Evolutionary conservation across 2,329 filamentous ascomycete species (phyloP).

Genomic region (Dothistroma septosporum): DNA sequence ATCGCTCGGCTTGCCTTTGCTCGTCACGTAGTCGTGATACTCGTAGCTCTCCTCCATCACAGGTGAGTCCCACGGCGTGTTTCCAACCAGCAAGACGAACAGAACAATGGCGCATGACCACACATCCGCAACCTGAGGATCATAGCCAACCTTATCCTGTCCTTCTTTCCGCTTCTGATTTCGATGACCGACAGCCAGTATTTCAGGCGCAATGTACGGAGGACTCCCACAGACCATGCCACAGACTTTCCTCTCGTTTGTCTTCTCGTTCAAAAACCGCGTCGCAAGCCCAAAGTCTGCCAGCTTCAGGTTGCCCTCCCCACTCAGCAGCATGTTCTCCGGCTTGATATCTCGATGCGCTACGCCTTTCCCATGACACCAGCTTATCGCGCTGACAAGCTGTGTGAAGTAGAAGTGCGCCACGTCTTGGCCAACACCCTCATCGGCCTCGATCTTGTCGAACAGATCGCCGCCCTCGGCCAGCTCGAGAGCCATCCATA

Average conservation of each 20-base stretch:
- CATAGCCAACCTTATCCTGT: slow-evolving; percentile 57
- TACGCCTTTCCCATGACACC: slow-evolving; percentile 93
- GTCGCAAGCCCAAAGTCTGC: slow-evolving; percentile 96
- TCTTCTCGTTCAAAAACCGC: slow-evolving; percentile 73
- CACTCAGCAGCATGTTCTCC: slow-evolving; percentile 88
- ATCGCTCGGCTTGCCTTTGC: slow-evolving; percentile 72
- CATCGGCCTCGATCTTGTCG: slow-evolving; percentile 98
- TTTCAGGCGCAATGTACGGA: slow-evolving; percentile 95
- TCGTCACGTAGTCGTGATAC: slow-evolving; percentile 79
- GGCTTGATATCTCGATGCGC: slow-evolving; percentile 74
- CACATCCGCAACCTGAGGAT: slow-evolving; percentile 79
- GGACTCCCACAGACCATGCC: slow-evolving; percentile 91
- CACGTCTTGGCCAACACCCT: slow-evolving; percentile 89
- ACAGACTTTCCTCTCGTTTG: slow-evolving; percentile 75
- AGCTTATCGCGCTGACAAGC: slow-evolving; percentile 82
- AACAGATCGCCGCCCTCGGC: slow-evolving; percentile 95
- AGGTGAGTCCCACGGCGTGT: slow-evolving; percentile 96
- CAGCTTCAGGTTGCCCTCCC: slow-evolving; percentile 81
- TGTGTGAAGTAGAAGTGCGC: slow-evolving; percentile 96
- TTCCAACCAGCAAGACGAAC: slow-evolving; percentile 90
- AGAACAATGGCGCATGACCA: slow-evolving; percentile 99
- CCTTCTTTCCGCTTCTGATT: slow-evolving; percentile 45
- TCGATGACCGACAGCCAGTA: slow-evolving; percentile 53
- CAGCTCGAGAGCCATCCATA: slow-evolving; percentile 98
- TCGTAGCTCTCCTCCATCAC: slow-evolving; percentile 75